Base-by-base conservation (phyloP, 2,329 filamentous ascomycete species). In the Fusarium subtropicale region DNA sequence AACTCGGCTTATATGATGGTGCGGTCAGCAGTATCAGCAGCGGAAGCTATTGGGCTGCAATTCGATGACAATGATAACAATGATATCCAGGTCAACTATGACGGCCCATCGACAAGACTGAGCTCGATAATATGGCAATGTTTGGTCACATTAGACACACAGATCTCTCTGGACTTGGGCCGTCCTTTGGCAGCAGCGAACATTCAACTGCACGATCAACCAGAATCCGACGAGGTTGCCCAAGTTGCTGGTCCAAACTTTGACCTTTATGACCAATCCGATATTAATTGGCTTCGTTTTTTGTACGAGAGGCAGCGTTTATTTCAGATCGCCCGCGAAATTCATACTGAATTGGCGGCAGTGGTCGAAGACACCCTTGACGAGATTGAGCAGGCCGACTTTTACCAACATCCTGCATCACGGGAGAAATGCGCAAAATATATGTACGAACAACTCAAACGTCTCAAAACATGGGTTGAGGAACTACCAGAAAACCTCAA, bases 401-500 rank as follows among this genome's bases (percentile, higher is more conserved):
- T 76, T 31, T 77, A 76, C 39, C 45, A 71, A 20, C 64, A 77
- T 53, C 63, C 72, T 2, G 22, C 65, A 1, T 66, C 64, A 3
- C 71, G 76, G 1, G 74, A 77, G n/a, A 68, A 65, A 39, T 77
- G 74, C 20, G 76, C 75, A n/a, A 64, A 70, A 33, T 72, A 71
- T 24, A 64, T 76, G 20, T 58, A 62, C 6, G 64, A 66, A 53
- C 82, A 41, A 41, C 74, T 61, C 41, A 75, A 57, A 79, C 80
- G 79, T 18, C 74, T 62, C 54, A 76, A 42, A 55, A 69, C 22
- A 0, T 77, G 76, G 76, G 63, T 56, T 3, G 56, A 72, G 6
- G 50, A 71, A 30, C 71, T 86, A 0, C 83, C 83, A 1, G 63
- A 73, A 0, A 72, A 69, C 5, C 71, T 85, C 33, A 81, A 81